A percentile compares a stretch with the other conserved stretches of the same genome.
These are phyloP conservation scores for Physaria fendleri DNA, from an alignment of 345 rosid species.

Conservation along the genomic window DNA sequence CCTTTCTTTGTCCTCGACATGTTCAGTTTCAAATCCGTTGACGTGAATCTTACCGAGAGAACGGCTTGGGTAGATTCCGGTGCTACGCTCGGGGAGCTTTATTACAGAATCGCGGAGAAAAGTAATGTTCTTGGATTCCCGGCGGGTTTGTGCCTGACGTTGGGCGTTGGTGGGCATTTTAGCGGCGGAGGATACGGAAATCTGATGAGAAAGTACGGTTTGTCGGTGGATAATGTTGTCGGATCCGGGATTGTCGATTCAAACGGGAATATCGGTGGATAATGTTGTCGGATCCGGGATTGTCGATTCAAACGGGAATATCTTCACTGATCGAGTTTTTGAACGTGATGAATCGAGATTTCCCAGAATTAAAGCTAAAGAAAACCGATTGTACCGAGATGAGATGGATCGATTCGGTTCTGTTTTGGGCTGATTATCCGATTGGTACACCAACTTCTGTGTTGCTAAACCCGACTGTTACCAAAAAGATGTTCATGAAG, in stretches of 20 bases:
- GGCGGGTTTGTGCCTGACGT: constrained; percentile 35
- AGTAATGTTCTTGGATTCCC: constrained; percentile 36
- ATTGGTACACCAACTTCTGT: constrained; percentile 24
- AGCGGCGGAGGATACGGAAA: constrained; percentile 53
- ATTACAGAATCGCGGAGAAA: constrained; percentile 29
- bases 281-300: constrained; percentile 41
- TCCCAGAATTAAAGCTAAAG: constrained; percentile 42
- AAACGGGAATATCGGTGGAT: constrained; percentile 31
- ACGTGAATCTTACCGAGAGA: constrained; percentile 18
- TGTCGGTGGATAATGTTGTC: constrained; percentile 42
- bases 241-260: constrained; percentile 40
- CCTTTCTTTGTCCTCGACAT: constrained; percentile 39
- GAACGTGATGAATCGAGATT: constrained; percentile 27
- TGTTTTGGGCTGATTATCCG: constrained; percentile 31
- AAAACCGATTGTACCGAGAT: constrained; percentile 42
- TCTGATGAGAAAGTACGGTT: constrained; percentile 46
- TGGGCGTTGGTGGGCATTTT: constrained; percentile 51
- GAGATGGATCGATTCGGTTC: constrained; percentile 48
- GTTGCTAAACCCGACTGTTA: constrained; percentile 21
- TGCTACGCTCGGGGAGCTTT: constrained; percentile 37
- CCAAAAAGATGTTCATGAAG: constrained; percentile 10
- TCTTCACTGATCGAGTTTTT: constrained; percentile 34
- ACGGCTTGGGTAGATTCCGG: constrained; percentile 38
- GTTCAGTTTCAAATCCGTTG: constrained; percentile 17
- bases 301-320: constrained; percentile 30